These are phyloP conservation scores for Calonectria naviculata DNA, from an alignment of 2,329 filamentous ascomycete genomes.

Conservation along the genomic window DNA sequence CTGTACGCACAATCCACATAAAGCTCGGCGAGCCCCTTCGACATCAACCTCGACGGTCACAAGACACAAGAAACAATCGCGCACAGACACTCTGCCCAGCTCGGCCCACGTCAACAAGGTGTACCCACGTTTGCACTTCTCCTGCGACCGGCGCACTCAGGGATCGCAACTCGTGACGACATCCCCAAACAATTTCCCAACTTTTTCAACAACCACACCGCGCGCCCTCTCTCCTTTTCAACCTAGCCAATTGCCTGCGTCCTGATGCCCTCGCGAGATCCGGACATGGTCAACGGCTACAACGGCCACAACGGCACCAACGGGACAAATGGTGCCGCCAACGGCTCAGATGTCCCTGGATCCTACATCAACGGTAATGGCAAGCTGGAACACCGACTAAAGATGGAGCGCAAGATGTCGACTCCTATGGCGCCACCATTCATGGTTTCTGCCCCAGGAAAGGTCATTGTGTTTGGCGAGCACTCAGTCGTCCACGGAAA, in stretches of 20 bases:
- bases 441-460: constrained; percentile 97
- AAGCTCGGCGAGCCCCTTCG: not conserved
- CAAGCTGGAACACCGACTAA: constrained; percentile 49
- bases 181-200: constrained; percentile 5
- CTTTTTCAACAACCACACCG: constrained; percentile 12
- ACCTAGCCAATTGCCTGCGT: constrained; percentile 12
- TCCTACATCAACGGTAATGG: constrained; percentile 49
- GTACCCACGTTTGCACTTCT: constrained; percentile 22
- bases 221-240: constrained; percentile 25
- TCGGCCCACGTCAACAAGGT: constrained; percentile 24
- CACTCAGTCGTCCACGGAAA: constrained; percentile 98
- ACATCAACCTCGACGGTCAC: constrained; percentile 12
- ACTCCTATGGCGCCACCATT: constrained; percentile 85
- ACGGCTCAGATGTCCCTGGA: constrained; percentile 38
- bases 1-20: not conserved
- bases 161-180: constrained; percentile 22
- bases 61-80: constrained; percentile 11
- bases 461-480: constrained; percentile 98
- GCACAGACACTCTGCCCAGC: constrained; percentile 17
- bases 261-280: constrained; percentile 34
- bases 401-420: constrained; percentile 66
- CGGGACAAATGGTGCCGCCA: constrained; percentile 16
- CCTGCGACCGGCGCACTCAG: constrained; percentile 9
- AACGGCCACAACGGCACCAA: constrained; percentile 23
- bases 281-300: constrained; percentile 33